Base-by-base conservation (phyloP, 2,329 filamentous ascomycete species). In the Ophiocordyceps camponoti-leonardi region DNA sequence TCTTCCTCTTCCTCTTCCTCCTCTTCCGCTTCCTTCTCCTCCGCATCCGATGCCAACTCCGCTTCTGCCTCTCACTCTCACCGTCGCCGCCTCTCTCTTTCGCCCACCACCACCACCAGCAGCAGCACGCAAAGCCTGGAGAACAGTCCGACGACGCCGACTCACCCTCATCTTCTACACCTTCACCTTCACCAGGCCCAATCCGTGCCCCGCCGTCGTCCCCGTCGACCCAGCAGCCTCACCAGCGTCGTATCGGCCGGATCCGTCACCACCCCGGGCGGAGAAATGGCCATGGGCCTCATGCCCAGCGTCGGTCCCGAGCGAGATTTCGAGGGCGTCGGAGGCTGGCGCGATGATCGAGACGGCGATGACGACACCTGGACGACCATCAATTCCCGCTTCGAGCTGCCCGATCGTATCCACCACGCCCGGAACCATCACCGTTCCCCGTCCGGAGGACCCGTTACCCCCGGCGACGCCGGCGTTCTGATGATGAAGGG, bases 281-380 rank as follows among this genome's bases (percentile, higher is more conserved):
- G 61, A 48, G 59, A 67, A 22, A 58, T 55, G 42, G 56, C 60
- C 8, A 53, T 68, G 41, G 61, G 66, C 6, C 53, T 74, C 16
- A 59, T 66, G 14, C 66, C 69, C 8, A 71, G 66, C 48, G 57
- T 72, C 31, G 72, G 72, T 0, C 59, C 71, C 4, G 67, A 71
- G 45, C 62, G 75, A 28, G 75, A 79, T 53, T 79, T 71, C 50
- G 75, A 79, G 51, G 75, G 75, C 8, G 58, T 79, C 2, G 75
- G 75, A 18, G 75, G 75, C 3, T 79, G 74, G 73, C 62, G 73
- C 43, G 50, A 75, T 16, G 47, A 42, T 31, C 26, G 39, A 30
- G 19, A 44, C 28, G 54, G 56, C 31, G 65, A 70, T 45, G 68
- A 73, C 26, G 61, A 68, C 37, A 52, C 64, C 30, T 75, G 72